Base-by-base conservation (phyloP, 768 basidiomycete genomes). In the Tylopilus sp. region DNA sequence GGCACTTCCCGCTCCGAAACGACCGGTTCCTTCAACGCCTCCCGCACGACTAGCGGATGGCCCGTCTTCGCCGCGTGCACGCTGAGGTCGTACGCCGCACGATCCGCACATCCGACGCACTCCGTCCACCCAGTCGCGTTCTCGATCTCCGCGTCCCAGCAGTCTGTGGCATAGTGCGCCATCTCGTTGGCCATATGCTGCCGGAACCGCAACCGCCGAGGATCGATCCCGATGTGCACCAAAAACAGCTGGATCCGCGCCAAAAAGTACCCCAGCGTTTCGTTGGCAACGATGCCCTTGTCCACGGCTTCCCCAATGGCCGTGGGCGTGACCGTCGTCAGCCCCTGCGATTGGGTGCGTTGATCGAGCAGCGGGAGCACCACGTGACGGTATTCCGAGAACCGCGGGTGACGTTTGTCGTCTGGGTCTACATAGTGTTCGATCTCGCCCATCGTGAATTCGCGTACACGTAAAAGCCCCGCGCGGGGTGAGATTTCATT, bases 181-280 rank as follows among this genome's bases (percentile, higher is more conserved):
- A 98, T 98, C 77, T 98, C 97, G 73, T 98, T 99, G 33, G 74
- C 81, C 97, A 98, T 98, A 70, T 99, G 97, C 66, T 99, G 97
- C 30, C 97, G 80, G 82, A 98, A 98, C 48, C 97, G 83, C 57
- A 98, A 76, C 9, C 93, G 83, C 43, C 66, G 57, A 14, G 87
- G 85, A 75, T 95, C 78, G 71, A 99, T 87, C 55, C 96, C 97
- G 64, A 98, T 92, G 72, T 89, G 89, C 60, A 85, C 63, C 46
- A 98, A 78, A 81, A 95, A 98, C 56, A 86, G 83, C 72, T 86
- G 83, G 64, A 97, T 95, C 48, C 96, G 84, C 43, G 85, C 96
- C 60, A 98, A 74, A 78, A 98, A 99, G 79, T 98, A 99, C 17
- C 93, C 97, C 46, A 99, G 84, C 16, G 97, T 98, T 73, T 98